A percentile compares a stretch with the other conserved stretches of the same genome.
These are phyloP conservation scores for Gamsiella multidivaricata DNA, from an alignment of 192 early-diverging fungal genomes.

Conservation along the genomic window DNA sequence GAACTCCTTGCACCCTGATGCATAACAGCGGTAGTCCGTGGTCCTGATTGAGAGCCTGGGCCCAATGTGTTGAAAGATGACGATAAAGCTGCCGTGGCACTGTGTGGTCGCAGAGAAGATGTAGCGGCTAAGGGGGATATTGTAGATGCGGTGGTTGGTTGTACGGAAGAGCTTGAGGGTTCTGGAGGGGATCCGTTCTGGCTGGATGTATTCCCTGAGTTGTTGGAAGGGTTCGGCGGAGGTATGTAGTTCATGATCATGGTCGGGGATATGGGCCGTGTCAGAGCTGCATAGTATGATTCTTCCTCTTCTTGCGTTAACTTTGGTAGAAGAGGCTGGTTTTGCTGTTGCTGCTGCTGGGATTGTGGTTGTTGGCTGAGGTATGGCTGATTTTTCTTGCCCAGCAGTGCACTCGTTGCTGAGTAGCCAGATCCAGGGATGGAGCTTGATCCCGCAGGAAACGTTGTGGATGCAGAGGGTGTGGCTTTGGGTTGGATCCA, in stretches of 20 bases:
- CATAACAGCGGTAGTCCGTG: slow-evolving; percentile 5
- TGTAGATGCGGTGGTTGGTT: not conserved
- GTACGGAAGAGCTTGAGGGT: not conserved
- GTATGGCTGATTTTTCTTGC: slow-evolving; percentile 14
- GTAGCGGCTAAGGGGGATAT: slow-evolving; percentile 3
- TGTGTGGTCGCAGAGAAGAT: slow-evolving; percentile 16
- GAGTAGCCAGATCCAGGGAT: not conserved
- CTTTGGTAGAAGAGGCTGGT: not conserved
- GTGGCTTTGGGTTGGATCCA: slow-evolving; percentile 19
- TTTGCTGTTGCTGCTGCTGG: not conserved
- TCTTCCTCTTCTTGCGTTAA: slow-evolving; percentile 15
- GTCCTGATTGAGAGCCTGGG: slow-evolving; percentile 8
- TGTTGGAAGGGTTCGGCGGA: slow-evolving; percentile 7
- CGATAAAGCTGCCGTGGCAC: slow-evolving; percentile 34
- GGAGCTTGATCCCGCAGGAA: not conserved
- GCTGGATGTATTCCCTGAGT: not conserved
- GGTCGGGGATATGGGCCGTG: slow-evolving; percentile 41
- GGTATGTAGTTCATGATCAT: slow-evolving; percentile 49
- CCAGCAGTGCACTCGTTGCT: not conserved
- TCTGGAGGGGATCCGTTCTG: not conserved
- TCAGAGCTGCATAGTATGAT: slow-evolving; percentile 39
- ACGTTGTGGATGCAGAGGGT: not conserved
- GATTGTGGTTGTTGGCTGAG: slow-evolving; percentile 9
- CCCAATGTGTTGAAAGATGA: slow-evolving; percentile 33
- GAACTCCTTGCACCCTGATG: slow-evolving; percentile 16